A percentile compares a stretch with the other conserved stretches of the same genome.
These are phyloP conservation scores for Oenanthe javanica DNA, from an alignment of 140 eudicot species.

Conservation along the genomic window DNA sequence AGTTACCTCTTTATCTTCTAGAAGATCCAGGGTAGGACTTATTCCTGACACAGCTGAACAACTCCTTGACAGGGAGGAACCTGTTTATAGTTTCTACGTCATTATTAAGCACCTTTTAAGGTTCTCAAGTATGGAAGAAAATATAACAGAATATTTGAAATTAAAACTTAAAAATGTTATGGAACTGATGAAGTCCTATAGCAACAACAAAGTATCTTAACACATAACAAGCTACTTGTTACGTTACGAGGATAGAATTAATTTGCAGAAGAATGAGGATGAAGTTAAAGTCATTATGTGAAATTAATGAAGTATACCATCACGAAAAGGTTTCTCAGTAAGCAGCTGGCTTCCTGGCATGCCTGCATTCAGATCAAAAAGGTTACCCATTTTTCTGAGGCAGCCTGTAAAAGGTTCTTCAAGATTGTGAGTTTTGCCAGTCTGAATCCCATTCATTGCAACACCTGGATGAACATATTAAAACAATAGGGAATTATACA, in stretches of 20 bases:
- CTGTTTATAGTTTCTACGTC: constrained; percentile 30
- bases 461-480: constrained; percentile 30
- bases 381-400: constrained; percentile 85
- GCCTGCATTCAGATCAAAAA: constrained; percentile 56
- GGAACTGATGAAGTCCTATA: not conserved
- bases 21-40: constrained; percentile 35
- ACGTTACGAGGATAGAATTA: not conserved
- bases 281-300: not conserved
- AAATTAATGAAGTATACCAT: constrained; percentile 27
- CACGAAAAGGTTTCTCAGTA: constrained; percentile 62
- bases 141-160: not conserved
- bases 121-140: not conserved
- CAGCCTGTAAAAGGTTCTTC: constrained; percentile 74
- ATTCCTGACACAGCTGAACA: constrained; percentile 63
- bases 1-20: constrained; percentile 62
- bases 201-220: not conserved
- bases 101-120: constrained; percentile 5
- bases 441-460: constrained; percentile 65
- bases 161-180: not conserved
- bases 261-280: not conserved
- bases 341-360: constrained; percentile 56
- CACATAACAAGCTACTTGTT: not conserved
- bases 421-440: constrained; percentile 29
- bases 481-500: not conserved
- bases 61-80: constrained; percentile 67